phyloP scores from a whole-genome alignment of 768 basidiomycete species.

The Suillus plorans region DNA sequence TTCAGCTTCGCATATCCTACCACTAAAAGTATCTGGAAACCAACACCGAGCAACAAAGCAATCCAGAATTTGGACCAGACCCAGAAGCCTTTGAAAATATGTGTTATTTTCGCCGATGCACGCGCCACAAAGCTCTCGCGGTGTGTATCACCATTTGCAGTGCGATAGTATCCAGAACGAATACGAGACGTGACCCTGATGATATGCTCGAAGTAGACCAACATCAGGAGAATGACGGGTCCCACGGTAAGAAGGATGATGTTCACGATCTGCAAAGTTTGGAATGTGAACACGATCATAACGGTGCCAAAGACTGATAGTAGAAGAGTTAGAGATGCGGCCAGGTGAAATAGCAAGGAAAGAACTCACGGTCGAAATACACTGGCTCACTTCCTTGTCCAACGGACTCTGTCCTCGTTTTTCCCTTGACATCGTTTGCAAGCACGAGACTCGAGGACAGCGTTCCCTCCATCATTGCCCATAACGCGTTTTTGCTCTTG shows the following conservation, averaged over 20 bases:
- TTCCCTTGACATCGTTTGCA: conserved; percentile 38
- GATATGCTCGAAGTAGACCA: conserved; percentile 38
- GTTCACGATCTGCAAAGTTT: conserved; percentile 52
- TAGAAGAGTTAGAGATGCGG: neutral
- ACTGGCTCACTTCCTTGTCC: conserved; percentile 37
- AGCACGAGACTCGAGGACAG: conserved; percentile 55
- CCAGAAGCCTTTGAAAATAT: conserved; percentile 36
- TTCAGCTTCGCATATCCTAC: conserved; percentile 54
- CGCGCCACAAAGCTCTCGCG: conserved; percentile 12
- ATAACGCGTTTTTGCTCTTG: conserved; percentile 51
- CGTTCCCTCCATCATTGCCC: conserved; percentile 77
- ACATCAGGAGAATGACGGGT: conserved; percentile 50
- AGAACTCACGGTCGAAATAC: conserved; percentile 70
- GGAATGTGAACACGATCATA: conserved; percentile 55
- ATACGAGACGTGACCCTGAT: conserved; percentile 19
- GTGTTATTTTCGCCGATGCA: conserved; percentile 25
- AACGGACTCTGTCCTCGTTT: conserved; percentile 16
- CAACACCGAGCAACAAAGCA: conserved; percentile 45
- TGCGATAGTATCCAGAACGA: conserved; percentile 12
- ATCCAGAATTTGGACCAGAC: conserved; percentile 65
- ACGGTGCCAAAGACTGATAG: conserved; percentile 55
- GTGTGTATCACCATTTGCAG: conserved; percentile 6
- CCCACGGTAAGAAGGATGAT: conserved; percentile 62
- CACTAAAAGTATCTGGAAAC: conserved; percentile 48
- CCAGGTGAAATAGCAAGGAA: neutral